Evolutionary conservation across 352 stramenopile genomes (phyloP).

Genomic region (Phytophthora sp.): DNA sequence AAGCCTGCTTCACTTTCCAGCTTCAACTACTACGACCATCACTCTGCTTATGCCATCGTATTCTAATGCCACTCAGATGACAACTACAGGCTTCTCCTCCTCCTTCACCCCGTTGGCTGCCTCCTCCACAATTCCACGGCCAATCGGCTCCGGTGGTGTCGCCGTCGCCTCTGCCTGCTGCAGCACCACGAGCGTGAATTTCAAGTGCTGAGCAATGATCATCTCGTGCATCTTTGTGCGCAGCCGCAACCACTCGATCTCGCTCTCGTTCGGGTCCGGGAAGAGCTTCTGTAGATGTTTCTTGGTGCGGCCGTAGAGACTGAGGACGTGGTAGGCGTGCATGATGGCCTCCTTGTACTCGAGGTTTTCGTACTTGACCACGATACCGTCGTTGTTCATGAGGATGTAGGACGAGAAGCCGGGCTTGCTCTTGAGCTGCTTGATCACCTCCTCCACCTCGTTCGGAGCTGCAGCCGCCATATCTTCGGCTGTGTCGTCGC

Average conservation of each 20-base stretch:
- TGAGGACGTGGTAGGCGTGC: constrained; percentile 91
- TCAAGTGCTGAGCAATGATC: constrained; percentile 89
- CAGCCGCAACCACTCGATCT: constrained; percentile 92
- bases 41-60: constrained; percentile 24
- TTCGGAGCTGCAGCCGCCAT: constrained; percentile 86
- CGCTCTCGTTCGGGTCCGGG: constrained; percentile 78
- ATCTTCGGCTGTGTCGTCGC: constrained; percentile 10
- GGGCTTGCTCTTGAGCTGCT: constrained; percentile 91
- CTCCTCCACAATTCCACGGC: constrained; percentile 38
- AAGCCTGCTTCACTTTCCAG: no score
- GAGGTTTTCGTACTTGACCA: constrained; percentile 93
- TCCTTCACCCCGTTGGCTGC: constrained; percentile 43
- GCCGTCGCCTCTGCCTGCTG: constrained; percentile 60
- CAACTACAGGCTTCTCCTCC: constrained; percentile 55
- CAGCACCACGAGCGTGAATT: constrained; percentile 90
- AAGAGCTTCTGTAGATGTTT: constrained; percentile 90
- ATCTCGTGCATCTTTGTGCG: constrained; percentile 93
- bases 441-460: constrained; percentile 93
- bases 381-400: constrained; percentile 94
- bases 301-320: constrained; percentile 84
- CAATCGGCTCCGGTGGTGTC: constrained; percentile 25
- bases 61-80: no score
- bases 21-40: constrained; percentile 27
- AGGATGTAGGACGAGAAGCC: constrained; percentile 92
- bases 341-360: constrained; percentile 92